Base-by-base conservation (phyloP, 202 grass and related monocot species). In the Hordeum pubiflorum region DNA sequence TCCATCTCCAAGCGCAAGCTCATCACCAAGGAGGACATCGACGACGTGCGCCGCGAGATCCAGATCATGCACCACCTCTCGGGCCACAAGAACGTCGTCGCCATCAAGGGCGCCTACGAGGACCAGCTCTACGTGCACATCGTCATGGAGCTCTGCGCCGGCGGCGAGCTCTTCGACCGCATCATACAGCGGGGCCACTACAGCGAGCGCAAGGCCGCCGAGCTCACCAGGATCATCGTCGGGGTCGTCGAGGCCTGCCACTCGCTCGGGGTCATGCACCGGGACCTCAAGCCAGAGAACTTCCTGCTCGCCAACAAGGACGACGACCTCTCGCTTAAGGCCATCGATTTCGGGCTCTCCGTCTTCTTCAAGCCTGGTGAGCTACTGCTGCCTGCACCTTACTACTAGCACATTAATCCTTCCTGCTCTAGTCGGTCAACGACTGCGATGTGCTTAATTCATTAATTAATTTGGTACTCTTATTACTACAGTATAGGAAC, bases 51-150 rank as follows among this genome's bases (percentile, higher is more conserved):
- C 17, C 89, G 94, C 62, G 94, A 97, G 94, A 97, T 97, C 89
- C 94, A 97, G 88, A 97, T 97, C 87, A 97, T 97, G 94, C 94
- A 97, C 85, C 94, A 97, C 81, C 90, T 97, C 54, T 85, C 94
- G 1, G 94, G 91, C 0, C 91, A 94, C 83, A 81, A 3, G 2
- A 97, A 97, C 84, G 89, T 97, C 21, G 94, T 97, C 52, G 77
- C 85, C 9, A 97, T 97, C 87, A 97, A 97, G 84, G 94, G 94
- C 22, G 94, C 94, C 0, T 97, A 85, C 74, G 94, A 97, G 87
- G 94, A 97, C 69, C 80, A 81, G 83, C 59, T 87, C 69, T 94
- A 85, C 76, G 94, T 97, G 40, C 94, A 97, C 85, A 94, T 97
- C 78, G 91, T 97, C 57, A 97, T 97, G 94, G 94, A 97, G 79